These are phyloP conservation scores for Barnettozyma vustinii DNA, from an alignment of 805 yeast species.

Conservation along the genomic window DNA sequence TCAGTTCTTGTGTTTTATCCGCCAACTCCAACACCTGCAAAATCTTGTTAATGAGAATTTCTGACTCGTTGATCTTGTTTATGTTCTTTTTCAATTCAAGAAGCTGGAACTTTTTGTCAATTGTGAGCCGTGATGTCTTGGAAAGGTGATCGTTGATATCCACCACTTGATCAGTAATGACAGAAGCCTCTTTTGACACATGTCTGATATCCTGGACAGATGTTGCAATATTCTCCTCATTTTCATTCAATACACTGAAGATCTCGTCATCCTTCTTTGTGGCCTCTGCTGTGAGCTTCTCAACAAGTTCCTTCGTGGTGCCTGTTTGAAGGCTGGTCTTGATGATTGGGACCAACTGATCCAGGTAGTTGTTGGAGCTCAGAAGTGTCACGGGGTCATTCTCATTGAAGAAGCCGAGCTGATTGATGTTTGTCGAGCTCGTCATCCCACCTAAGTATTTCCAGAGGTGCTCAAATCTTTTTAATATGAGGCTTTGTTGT, in stretches of 20 bases:
- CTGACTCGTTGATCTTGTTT: constrained; percentile 66
- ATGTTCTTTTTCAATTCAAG: constrained; percentile 59
- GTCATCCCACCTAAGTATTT: background rate
- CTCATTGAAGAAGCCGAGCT: constrained; percentile 19
- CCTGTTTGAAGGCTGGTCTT: constrained; percentile 53
- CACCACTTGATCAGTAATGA: constrained; percentile 48
- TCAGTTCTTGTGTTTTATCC: constrained; percentile 77
- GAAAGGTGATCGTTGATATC: constrained; percentile 54
- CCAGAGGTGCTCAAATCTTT: background rate
- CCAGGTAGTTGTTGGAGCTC: constrained; percentile 62
- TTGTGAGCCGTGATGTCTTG: constrained; percentile 60
- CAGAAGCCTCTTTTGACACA: constrained; percentile 53
- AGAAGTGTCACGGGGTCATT: constrained; percentile 22
- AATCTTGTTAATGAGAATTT: constrained; percentile 61
- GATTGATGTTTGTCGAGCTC: constrained; percentile 1
- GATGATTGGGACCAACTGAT: constrained; percentile 73
- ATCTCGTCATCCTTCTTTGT: constrained; percentile 57
- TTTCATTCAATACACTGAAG: constrained; percentile 52
- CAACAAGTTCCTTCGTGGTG: constrained; percentile 51
- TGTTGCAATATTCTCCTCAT: constrained; percentile 47
- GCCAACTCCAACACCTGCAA: constrained; percentile 80
- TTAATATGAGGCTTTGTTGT: background rate
- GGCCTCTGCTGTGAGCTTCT: constrained; percentile 51
- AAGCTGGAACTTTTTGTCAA: constrained; percentile 53
- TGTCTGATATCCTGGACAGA: constrained; percentile 60